Evolutionary conservation across 345 rosid genomes (phyloP).

Genomic region (Aethionema arabicum): DNA sequence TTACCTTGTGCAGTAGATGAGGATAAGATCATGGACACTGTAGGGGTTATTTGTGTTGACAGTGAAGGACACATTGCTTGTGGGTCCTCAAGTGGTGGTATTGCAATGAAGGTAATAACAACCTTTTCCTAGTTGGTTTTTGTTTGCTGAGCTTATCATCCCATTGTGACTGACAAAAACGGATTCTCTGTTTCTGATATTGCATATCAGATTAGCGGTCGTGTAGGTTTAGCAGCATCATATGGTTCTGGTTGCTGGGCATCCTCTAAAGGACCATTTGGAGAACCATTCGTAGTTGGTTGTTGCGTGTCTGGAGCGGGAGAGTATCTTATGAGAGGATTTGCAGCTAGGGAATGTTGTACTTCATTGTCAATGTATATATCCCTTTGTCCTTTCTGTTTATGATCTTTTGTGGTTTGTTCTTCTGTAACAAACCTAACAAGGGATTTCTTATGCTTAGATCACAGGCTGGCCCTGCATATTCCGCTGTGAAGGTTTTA

Average conservation of each 20-base stretch:
- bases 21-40: constrained; percentile 73
- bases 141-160: background rate
- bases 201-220: constrained; percentile 68
- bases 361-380: constrained; percentile 68
- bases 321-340: constrained; percentile 88
- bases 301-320: constrained; percentile 93
- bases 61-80: constrained; percentile 75
- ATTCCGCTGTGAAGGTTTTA: constrained; percentile 72
- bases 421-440: constrained; percentile 18
- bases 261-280: constrained; percentile 66
- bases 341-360: constrained; percentile 90
- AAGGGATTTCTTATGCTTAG: constrained; percentile 39
- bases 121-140: constrained; percentile 3
- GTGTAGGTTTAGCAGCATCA: constrained; percentile 89
- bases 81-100: constrained; percentile 96
- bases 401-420: background rate
- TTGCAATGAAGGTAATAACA: constrained; percentile 74
- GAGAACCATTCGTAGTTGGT: constrained; percentile 67
- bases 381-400: constrained; percentile 10
- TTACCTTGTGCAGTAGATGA: constrained; percentile 40
- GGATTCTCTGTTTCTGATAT: background rate
- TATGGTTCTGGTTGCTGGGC: constrained; percentile 99
- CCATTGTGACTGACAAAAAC: constrained; percentile 7
- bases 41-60: constrained; percentile 92
- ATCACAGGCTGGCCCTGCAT: constrained; percentile 92